Evolutionary conservation across 768 basidiomycete species (phyloP).

Genomic region (Mycena galopus): DNA sequence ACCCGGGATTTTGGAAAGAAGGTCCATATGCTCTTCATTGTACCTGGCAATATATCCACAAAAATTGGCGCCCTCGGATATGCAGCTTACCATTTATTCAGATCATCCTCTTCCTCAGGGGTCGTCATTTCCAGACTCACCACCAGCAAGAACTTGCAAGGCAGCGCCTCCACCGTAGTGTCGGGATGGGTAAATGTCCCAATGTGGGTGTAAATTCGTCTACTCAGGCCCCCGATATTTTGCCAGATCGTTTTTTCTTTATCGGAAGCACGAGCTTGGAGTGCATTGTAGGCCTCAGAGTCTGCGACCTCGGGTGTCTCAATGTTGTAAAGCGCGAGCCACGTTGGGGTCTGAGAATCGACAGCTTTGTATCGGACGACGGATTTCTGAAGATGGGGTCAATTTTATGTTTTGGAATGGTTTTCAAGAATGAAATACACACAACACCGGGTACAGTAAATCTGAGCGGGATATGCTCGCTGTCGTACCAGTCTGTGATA

Average conservation of each 20-base stretch:
- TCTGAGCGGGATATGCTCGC: slow-evolving; percentile 49
- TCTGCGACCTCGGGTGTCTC: slow-evolving; percentile 40
- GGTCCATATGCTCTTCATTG: slow-evolving; percentile 50
- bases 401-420: background rate
- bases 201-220: slow-evolving; percentile 43
- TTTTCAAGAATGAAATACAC: background rate
- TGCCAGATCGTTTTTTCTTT: slow-evolving; percentile 44
- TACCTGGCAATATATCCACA: slow-evolving; percentile 35
- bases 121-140: slow-evolving; percentile 38
- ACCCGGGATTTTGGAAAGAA: slow-evolving; percentile 46
- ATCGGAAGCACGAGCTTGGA: slow-evolving; percentile 41
- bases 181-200: slow-evolving; percentile 33
- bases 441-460: slow-evolving; percentile 48
- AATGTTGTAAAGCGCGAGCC: slow-evolving; percentile 48
- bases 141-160: slow-evolving; percentile 41
- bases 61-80: background rate
- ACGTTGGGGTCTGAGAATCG: slow-evolving; percentile 42
- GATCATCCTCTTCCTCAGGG: slow-evolving; percentile 44
- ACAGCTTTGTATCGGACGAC: slow-evolving; percentile 51
- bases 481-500: slow-evolving; percentile 52
- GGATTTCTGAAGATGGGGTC: slow-evolving; percentile 20
- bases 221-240: slow-evolving; percentile 42
- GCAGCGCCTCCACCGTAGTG: slow-evolving; percentile 30
- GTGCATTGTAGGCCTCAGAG: slow-evolving; percentile 43
- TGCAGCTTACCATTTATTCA: slow-evolving; percentile 46